Percentiles rank a stretch among this genome's conserved stretches.
Conservation (phyloP, 2,329 filamentous ascomycete species). For the Phaeosphaeria sp. region DNA sequence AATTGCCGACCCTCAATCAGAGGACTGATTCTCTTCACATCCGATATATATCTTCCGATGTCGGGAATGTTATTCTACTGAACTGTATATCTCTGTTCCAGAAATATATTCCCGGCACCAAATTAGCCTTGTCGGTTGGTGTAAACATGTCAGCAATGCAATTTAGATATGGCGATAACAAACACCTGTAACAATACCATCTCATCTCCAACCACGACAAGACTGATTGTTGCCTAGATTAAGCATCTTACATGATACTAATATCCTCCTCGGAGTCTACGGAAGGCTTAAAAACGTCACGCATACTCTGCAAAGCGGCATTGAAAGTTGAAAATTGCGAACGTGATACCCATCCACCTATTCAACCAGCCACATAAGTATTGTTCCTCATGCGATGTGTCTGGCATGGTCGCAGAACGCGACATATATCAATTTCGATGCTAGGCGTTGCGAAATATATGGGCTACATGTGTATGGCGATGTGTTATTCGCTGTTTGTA, state of each 20-base stretch:
- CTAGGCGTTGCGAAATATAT: not conserved
- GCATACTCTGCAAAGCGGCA: not conserved
- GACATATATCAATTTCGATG: too few relatives aligned
- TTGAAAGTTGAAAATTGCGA: not conserved
- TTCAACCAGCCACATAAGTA: too few relatives aligned
- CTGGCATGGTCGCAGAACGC: too few relatives aligned
- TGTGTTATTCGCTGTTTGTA: not conserved
- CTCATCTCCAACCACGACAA: not conserved
- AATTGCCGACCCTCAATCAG: not conserved
- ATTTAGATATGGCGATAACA: not conserved
- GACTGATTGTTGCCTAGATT: not conserved
- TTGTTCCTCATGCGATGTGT: too few relatives aligned
- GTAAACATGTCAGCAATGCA: not conserved
- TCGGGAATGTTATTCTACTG: not conserved
- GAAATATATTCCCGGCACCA: not conserved
- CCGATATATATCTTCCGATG: not conserved
- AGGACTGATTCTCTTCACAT: not conserved
- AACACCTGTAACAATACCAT: not conserved
- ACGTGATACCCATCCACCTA: not conserved
- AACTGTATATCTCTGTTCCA: not conserved
- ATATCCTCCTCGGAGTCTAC: not conserved
- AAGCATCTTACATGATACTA: not conserved
- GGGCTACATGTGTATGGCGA: not conserved
- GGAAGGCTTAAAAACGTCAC: not conserved
- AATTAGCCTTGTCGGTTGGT: not conserved